Conservation (phyloP, 75 land plant genomes). For the Selaginella tamariscina region DNA sequence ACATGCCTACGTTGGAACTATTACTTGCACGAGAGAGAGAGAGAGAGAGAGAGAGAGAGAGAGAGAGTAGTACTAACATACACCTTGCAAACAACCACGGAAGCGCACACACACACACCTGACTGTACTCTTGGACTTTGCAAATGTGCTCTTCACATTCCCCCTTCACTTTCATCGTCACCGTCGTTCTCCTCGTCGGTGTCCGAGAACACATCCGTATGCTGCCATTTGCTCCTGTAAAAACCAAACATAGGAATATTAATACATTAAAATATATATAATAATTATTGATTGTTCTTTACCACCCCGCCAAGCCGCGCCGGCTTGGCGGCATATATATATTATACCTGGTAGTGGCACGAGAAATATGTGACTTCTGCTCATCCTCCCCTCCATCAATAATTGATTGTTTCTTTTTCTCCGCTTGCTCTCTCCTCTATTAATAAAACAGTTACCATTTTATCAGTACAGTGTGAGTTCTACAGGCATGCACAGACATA, state of each 20-base stretch:
- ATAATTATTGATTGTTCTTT: no score
- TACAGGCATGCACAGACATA: no score
- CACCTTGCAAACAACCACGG: no score
- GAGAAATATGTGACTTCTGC: conserved; percentile 39
- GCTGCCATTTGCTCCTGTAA: conserved; percentile 89
- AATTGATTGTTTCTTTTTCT: conserved; percentile 39
- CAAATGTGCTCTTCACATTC: conserved; percentile 17
- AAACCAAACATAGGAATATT: not conserved
- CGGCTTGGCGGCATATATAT: no score
- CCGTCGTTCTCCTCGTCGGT: conserved; percentile 39
- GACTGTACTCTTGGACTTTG: conserved; percentile 22
- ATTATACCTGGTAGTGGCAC: conserved; percentile 72
- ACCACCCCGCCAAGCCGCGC: no score
- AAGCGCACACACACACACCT: conserved; percentile 16
- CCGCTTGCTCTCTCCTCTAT: conserved; percentile 53
- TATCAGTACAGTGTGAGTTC: no score
- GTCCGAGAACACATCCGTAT: conserved; percentile 81
- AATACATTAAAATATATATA: not conserved
- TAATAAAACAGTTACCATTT: not conserved
- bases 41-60: not conserved
- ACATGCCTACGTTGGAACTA: no score
- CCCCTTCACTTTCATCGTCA: conserved; percentile 31
- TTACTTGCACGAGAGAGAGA: not conserved
- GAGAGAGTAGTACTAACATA: no score
- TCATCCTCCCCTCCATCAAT: conserved; percentile 40